Evolutionary conservation across 164 flowering plant genomes (phyloP).

Genomic region (Euptelea pleiosperma): DNA sequence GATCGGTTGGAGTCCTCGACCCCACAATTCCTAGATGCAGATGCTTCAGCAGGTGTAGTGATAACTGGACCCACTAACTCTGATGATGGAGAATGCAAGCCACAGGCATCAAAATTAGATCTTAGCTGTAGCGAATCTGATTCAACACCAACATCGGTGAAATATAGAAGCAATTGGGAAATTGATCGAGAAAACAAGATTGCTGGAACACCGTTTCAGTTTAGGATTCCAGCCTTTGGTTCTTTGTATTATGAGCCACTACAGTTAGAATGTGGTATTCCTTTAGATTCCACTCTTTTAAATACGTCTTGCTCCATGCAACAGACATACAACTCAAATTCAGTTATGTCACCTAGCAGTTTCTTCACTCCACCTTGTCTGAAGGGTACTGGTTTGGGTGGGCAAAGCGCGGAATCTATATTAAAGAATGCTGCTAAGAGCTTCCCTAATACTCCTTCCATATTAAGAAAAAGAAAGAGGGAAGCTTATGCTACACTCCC

Average conservation of each 20-base stretch:
- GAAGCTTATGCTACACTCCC: conserved; percentile 21
- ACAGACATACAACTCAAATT: conserved; percentile 28
- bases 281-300: conserved; percentile 29
- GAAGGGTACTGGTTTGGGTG: conserved; percentile 30
- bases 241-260: conserved; percentile 57
- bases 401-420: conserved; percentile 61
- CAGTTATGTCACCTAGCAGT: conserved; percentile 39
- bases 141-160: conserved; percentile 22
- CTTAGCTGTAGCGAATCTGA: conserved; percentile 28
- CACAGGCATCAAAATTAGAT: conserved; percentile 28
- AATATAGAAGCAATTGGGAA: conserved; percentile 15
- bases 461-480: conserved; percentile 70
- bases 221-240: conserved; percentile 36
- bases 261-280: conserved; percentile 22
- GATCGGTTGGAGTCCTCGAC: conserved; percentile 33
- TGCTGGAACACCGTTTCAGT: conserved; percentile 24
- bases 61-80: conserved; percentile 39
- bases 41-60: conserved; percentile 26
- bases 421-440: conserved; percentile 75
- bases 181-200: conserved; percentile 27
- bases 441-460: conserved; percentile 86
- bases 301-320: conserved; percentile 17
- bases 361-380: conserved; percentile 67
- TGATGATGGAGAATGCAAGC: conserved; percentile 29
- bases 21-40: conserved; percentile 22